Conservation (phyloP, 139 green algal genomes). For the Trebouxia sp. region DNA sequence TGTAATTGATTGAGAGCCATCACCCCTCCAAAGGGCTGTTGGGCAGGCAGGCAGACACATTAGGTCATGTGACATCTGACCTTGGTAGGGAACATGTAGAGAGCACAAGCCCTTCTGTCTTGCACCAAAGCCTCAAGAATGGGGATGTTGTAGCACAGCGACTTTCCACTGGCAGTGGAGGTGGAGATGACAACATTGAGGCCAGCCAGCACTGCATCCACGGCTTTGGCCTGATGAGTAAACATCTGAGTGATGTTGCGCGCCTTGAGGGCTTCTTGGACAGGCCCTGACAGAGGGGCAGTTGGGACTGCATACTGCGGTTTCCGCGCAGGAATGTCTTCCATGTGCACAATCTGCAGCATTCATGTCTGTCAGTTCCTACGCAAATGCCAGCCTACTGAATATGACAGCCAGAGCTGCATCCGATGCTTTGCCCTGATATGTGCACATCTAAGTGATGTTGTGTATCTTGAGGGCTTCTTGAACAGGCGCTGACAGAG, state of each 20-base stretch:
- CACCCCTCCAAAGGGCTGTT: too few species aligned
- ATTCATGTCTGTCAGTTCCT: too few species aligned
- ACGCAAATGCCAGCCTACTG: too few species aligned
- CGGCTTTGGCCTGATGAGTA: conserved; percentile 51
- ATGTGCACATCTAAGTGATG: conserved; percentile 43
- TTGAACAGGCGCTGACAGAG: conserved; percentile 44
- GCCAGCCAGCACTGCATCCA: conserved; percentile 56
- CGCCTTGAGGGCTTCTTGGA: conserved; percentile 47
- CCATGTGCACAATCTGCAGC: conserved; percentile 64
- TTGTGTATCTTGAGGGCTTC: conserved; percentile 50
- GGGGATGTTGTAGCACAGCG: conserved; percentile 88
- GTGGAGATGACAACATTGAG: conserved; percentile 85
- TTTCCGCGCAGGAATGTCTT: conserved; percentile 56
- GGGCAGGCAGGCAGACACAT: too few species aligned
- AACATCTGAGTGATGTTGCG: conserved; percentile 55
- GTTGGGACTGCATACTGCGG: conserved; percentile 36
- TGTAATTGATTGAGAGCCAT: too few species aligned
- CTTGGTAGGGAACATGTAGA: conserved; percentile 98
- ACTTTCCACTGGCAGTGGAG: conserved; percentile 91
- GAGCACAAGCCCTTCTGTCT: conserved; percentile 60
- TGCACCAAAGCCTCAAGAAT: conserved; percentile 63
- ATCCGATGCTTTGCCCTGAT: neutral
- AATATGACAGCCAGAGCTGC: neutral
- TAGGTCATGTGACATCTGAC: conserved; percentile 24
- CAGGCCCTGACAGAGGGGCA: conserved; percentile 40